Evolutionary conservation across 176 grass and related monocot genomes (phyloP), one percentile per base, ranked within the genome.

Genomic region (Dactylis glomerata): DNA sequence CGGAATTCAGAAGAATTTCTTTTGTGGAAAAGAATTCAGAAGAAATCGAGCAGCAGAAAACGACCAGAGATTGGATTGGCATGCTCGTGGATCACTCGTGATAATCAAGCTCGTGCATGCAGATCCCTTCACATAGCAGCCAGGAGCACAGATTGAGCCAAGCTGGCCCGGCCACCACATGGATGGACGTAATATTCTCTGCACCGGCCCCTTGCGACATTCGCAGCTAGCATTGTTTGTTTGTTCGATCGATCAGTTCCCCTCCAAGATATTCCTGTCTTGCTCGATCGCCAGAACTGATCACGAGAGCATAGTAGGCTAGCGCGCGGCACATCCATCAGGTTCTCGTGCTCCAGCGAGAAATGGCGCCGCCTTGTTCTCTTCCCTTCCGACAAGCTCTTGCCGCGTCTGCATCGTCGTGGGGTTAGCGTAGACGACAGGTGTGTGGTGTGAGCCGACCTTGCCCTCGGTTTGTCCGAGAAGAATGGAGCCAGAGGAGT

Each of bases 231-330:
- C 65, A 7, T 68, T 51, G 62, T 54, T 55, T 40, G 77, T 47
- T 83, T 45, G 41, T 46, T 46, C 6, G 44, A 20, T 74, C 76
- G 28, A 45, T 61, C 81, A 36, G 10, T 67, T 54, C 65, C n/a
- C 26, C 66, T 42, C 64, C 52, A 63, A 78, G 42, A 66, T 46
- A 68, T 72, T 44, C 5, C 65, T 72, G 75, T 88, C 87, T 80
- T 78, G n/a, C 78, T 78, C 86, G 28, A 75, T 33, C 85, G 22
- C 23, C 4, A 19, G 23, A n/a, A 67, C n/a, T 23, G 63, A 72
- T 88, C 87, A 84, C 87, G 87, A 80, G 87, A 17, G 87, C 67
- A 84, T 75, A 84, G 87, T 88, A 73, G 72, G 72, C 30, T 66
- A 66, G 59, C 59, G 59, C 1, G 12, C 6, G 0, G 62, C 41